Percentiles rank a stretch among this genome's conserved stretches.
Conservation (phyloP, 257 asterid species). For the Apocynum venetum region DNA sequence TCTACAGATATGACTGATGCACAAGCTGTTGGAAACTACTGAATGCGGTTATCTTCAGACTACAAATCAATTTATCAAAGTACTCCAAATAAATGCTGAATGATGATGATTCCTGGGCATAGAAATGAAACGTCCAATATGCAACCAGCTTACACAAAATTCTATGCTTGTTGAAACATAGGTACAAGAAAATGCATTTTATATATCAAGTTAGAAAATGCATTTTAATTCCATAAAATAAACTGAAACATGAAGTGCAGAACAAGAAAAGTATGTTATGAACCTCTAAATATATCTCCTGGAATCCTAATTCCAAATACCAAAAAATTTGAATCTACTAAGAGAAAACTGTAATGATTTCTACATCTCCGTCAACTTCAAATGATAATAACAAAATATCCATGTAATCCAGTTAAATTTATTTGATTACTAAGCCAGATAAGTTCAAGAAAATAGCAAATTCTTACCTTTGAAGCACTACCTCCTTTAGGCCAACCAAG, state of each 20-base stretch:
- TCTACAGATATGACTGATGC: neutral
- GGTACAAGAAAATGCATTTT: too few relatives aligned
- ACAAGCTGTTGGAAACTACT: neutral
- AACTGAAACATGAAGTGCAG: neutral
- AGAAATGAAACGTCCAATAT: neutral
- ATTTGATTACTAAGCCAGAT: neutral
- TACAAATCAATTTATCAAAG: neutral
- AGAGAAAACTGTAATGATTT: neutral
- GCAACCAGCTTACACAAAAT: neutral
- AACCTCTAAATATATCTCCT: neutral
- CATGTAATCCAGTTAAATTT: neutral
- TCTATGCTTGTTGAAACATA: neutral
- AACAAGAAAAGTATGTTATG: neutral
- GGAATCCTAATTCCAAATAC: neutral
- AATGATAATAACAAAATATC: neutral
- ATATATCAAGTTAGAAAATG: too few relatives aligned
- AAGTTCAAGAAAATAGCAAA: neutral
- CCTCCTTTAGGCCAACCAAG: constrained; percentile 78
- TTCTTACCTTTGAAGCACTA: constrained; percentile 66
- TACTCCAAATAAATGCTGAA: neutral
- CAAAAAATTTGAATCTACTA: neutral
- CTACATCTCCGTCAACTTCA: neutral
- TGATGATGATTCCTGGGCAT: neutral
- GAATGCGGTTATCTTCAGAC: neutral
- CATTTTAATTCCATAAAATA: neutral